Conservation (phyloP, 805 yeast genomes). For the Kluyveromyces aestuarii region DNA sequence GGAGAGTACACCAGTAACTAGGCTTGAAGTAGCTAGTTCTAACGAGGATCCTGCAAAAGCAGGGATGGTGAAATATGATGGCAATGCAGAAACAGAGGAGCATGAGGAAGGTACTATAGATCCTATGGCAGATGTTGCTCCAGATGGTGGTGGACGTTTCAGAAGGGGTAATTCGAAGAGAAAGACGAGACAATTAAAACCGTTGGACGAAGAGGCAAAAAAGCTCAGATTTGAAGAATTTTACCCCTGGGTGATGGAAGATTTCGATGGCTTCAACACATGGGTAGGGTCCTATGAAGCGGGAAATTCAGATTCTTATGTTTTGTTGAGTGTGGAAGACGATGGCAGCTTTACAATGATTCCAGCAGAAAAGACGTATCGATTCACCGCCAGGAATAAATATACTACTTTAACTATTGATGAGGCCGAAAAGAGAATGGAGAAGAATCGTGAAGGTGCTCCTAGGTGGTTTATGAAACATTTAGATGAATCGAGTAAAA, state of each 20-base stretch:
- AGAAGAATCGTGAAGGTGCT: constrained; percentile 54
- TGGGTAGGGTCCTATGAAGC: constrained; percentile 97
- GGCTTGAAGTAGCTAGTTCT: constrained; percentile 31
- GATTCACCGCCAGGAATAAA: constrained; percentile 86
- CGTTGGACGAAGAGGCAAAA: constrained; percentile 74
- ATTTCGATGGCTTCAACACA: constrained; percentile 86
- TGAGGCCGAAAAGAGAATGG: constrained; percentile 95
- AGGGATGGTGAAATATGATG: constrained; percentile 34
- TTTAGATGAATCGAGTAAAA: constrained; percentile 53
- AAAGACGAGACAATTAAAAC: constrained; percentile 76
- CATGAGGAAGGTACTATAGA: constrained; percentile 28
- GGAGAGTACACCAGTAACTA: constrained; percentile 14
- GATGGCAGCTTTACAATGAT: constrained; percentile 81
- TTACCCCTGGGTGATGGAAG: constrained; percentile 98
- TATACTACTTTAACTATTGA: constrained; percentile 90
- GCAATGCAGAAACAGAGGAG: constrained; percentile 32
- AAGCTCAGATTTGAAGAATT: constrained; percentile 89
- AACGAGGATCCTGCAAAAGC: constrained; percentile 30
- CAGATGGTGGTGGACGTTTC: constrained; percentile 79
- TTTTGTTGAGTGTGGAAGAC: constrained; percentile 72
- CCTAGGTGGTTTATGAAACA: constrained; percentile 97
- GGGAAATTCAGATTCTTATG: constrained; percentile 73
- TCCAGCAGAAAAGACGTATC: constrained; percentile 91
- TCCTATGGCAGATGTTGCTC: constrained; percentile 64
- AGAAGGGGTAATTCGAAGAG: constrained; percentile 54